A percentile compares a stretch with the other conserved stretches of the same genome.
Evolutionary conservation across 1,284 basidiomycete species (phyloP).

Genomic region (Peniophora sp.): DNA sequence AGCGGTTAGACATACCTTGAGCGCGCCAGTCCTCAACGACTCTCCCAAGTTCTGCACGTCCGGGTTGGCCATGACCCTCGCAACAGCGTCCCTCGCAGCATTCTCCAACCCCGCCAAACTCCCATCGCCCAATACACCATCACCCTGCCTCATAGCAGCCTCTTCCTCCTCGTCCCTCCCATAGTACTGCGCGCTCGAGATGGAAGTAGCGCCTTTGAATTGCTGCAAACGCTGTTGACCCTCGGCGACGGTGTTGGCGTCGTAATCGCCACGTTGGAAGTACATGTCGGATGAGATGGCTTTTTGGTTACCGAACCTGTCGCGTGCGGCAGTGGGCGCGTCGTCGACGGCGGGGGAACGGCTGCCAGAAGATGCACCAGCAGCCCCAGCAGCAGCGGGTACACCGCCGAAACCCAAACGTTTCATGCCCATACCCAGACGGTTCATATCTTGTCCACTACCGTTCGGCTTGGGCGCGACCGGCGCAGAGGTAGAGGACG

Average conservation of each 20-base stretch:
- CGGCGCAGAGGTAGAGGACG: conserved; percentile 21
- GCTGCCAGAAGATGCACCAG: conserved; percentile 19
- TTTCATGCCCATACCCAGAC: conserved; percentile 75
- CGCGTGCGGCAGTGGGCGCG: conserved; percentile 74
- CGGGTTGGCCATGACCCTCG: conserved; percentile 78
- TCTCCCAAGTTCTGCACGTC: conserved; percentile 88
- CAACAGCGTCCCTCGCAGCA: conserved; percentile 75
- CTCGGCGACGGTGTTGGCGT: conserved; percentile 65
- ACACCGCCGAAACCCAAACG: conserved; percentile 84
- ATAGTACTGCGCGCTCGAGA: conserved; percentile 84
- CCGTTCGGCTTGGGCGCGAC: conserved; percentile 17
- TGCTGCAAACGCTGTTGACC: conserved; percentile 77
- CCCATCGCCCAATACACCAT: conserved; percentile 54
- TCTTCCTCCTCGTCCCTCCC: conserved; percentile 80
- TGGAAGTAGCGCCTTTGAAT: conserved; percentile 91
- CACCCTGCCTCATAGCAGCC: conserved; percentile 34
- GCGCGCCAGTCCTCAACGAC: conserved; percentile 72
- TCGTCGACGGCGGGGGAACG: conserved; percentile 40
- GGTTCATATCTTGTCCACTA: conserved; percentile 45
- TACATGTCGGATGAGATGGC: conserved; percentile 97
- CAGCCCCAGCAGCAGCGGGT: conserved; percentile 41
- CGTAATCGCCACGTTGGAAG: conserved; percentile 88
- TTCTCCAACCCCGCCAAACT: conserved; percentile 70
- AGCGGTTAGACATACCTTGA: conserved; percentile 60
- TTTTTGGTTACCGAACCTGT: conserved; percentile 90